These are phyloP conservation scores for Irineochytrium annulatum DNA, from an alignment of 192 early-diverging fungal species.

Conservation along the genomic window DNA sequence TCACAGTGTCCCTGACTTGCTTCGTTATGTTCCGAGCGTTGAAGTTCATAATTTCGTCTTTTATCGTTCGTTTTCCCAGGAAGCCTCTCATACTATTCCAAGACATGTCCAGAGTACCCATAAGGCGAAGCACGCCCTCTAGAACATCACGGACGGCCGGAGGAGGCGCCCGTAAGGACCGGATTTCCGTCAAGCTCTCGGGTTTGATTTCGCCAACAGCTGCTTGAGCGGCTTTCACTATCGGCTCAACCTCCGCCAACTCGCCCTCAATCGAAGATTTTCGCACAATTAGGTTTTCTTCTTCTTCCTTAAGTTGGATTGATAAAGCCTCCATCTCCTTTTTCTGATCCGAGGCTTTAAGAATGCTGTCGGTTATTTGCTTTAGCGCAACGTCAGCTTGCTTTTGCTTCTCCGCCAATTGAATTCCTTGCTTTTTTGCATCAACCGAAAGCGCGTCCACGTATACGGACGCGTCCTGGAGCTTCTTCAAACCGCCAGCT, in stretches of 20 bases:
- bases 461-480: conserved; percentile 50
- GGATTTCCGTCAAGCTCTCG: conserved; percentile 55
- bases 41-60: conserved; percentile 66
- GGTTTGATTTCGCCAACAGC: conserved; percentile 59
- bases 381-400: conserved; percentile 54
- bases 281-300: conserved; percentile 37
- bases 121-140: conserved; percentile 55
- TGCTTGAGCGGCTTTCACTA: conserved; percentile 42
- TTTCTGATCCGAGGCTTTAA: conserved; percentile 56
- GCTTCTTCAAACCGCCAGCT: conserved; percentile 48
- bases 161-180: conserved; percentile 59
- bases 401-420: conserved; percentile 52
- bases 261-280: conserved; percentile 55
- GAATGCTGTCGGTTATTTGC: conserved; percentile 62
- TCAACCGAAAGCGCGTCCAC: conserved; percentile 53
- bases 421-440: conserved; percentile 40
- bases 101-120: conserved; percentile 62
- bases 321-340: conserved; percentile 56
- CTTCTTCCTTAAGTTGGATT: conserved; percentile 47
- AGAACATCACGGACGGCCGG: conserved; percentile 60
- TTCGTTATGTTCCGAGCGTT: conserved; percentile 48
- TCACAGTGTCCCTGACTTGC: conserved; percentile 45
- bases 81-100: conserved; percentile 70
- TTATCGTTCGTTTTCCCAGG: conserved; percentile 57
- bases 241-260: conserved; percentile 54